Evolutionary conservation across 352 stramenopile genomes (phyloP).

Genomic region (Pythium grandisporangium): DNA sequence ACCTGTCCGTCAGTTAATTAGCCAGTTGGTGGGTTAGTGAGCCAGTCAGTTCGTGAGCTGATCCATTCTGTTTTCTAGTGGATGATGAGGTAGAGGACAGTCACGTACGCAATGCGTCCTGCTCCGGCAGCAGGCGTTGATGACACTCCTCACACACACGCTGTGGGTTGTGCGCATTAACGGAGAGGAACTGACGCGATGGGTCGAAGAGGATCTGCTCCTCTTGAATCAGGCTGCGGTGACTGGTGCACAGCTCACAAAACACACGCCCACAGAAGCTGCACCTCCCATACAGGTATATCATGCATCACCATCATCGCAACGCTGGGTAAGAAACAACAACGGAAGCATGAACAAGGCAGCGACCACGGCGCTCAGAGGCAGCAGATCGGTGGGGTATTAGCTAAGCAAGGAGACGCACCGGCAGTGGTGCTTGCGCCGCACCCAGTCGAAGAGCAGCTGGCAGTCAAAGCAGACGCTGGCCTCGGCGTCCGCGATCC

Average conservation of each 20-base stretch:
- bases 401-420: no score
- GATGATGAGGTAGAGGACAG: no score
- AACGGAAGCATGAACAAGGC: no score
- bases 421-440: slow-evolving; percentile 87
- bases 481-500: slow-evolving; percentile 74
- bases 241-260: slow-evolving; percentile 61
- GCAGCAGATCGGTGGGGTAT: no score
- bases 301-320: no score
- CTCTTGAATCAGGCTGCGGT: slow-evolving; percentile 60
- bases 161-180: slow-evolving; percentile 78
- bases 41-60: no score
- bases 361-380: no score
- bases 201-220: slow-evolving; percentile 70
- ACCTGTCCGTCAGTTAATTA: no score
- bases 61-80: no score
- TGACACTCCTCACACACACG: slow-evolving; percentile 77
- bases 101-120: slow-evolving; percentile 54
- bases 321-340: no score
- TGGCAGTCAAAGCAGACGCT: slow-evolving; percentile 70
- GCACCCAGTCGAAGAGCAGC: slow-evolving; percentile 84
- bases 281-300: no score
- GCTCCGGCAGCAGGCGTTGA: slow-evolving; percentile 39
- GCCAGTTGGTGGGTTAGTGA: no score
- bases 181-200: slow-evolving; percentile 61
- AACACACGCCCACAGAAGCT: slow-evolving; percentile 53